Conservation (phyloP, 1,284 basidiomycete genomes). For the Leccinum griseonigrum region DNA sequence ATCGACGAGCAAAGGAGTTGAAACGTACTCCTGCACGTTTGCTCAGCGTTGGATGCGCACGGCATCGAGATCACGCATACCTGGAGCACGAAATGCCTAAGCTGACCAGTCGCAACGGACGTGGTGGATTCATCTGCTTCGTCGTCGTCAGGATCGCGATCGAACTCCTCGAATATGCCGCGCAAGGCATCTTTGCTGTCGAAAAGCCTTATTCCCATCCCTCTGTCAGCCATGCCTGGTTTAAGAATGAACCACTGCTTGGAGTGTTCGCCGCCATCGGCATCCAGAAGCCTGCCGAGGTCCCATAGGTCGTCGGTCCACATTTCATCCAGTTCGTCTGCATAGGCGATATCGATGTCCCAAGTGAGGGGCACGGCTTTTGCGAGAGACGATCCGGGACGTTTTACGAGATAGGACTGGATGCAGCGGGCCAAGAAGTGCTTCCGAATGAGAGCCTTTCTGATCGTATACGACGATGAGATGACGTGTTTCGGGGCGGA, state of each 20-base stretch:
- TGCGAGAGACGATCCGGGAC: slow-evolving; percentile 53
- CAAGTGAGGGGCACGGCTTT: slow-evolving; percentile 76
- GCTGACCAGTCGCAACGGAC: slow-evolving; percentile 78
- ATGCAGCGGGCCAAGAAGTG: slow-evolving; percentile 86
- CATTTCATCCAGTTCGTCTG: slow-evolving; percentile 94
- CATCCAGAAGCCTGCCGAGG: slow-evolving; percentile 63
- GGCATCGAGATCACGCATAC: slow-evolving; percentile 39
- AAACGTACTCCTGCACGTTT: slow-evolving; percentile 73
- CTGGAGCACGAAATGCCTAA: slow-evolving; percentile 97
- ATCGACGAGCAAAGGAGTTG: slow-evolving; percentile 75
- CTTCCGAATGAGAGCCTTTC: slow-evolving; percentile 93
- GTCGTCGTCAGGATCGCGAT: slow-evolving; percentile 49
- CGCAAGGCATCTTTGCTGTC: slow-evolving; percentile 73
- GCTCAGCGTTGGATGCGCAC: slow-evolving; percentile 7
- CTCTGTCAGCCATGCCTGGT: slow-evolving; percentile 96
- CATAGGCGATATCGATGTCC: slow-evolving; percentile 87
- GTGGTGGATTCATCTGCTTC: slow-evolving; percentile 42
- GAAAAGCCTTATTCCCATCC: slow-evolving; percentile 93
- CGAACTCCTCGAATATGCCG: slow-evolving; percentile 84
- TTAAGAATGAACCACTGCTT: slow-evolving; percentile 91
- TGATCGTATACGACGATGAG: slow-evolving; percentile 85
- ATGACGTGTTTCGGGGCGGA: slow-evolving; percentile 49
- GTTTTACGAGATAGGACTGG: slow-evolving; percentile 73
- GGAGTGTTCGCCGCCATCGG: slow-evolving; percentile 23
- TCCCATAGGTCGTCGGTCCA: slow-evolving; percentile 95